phyloP scores from a whole-genome alignment of 176 grass and related monocot species.

The Olyra latifolia region DNA sequence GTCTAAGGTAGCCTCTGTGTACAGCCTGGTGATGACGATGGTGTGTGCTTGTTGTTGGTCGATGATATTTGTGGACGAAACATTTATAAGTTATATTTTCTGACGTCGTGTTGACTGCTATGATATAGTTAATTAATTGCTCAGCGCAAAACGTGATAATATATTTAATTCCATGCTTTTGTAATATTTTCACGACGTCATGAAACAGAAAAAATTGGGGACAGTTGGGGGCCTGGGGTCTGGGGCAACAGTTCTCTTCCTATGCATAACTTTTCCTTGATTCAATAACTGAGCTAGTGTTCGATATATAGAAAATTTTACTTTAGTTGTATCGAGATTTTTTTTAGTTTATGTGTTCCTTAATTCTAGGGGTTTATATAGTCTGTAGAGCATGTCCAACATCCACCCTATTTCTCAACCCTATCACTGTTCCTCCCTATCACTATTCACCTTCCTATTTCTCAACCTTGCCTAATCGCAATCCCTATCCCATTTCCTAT shows the following conservation, averaged over 20 bases:
- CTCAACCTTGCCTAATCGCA: too few relatives aligned
- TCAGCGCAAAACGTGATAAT: slow-evolving; percentile 13
- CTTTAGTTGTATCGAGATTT: background rate
- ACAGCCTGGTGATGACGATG: slow-evolving; percentile 46
- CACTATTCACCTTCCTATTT: too few relatives aligned
- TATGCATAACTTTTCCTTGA: background rate
- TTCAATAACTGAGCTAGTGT: background rate
- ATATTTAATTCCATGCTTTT: background rate
- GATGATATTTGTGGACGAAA: slow-evolving; percentile 16
- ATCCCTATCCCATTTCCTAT: too few relatives aligned
- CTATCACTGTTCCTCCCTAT: too few relatives aligned
- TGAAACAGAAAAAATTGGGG: background rate
- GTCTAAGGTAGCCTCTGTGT: slow-evolving; percentile 46
- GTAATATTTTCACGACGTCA: slow-evolving; percentile 1
- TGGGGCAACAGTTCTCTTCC: background rate
- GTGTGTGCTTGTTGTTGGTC: slow-evolving; percentile 23
- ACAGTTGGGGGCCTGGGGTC: background rate
- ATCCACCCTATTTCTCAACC: too few relatives aligned
- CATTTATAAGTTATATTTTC: background rate
- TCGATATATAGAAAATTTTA: background rate
- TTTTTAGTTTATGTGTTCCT: background rate
- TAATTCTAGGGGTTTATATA: background rate
- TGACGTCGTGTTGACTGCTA: slow-evolving; percentile 21
- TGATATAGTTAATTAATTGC: background rate
- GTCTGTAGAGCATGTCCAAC: background rate